phyloP scores from a whole-genome alignment of 768 basidiomycete genomes.

The Terana coerulea region DNA sequence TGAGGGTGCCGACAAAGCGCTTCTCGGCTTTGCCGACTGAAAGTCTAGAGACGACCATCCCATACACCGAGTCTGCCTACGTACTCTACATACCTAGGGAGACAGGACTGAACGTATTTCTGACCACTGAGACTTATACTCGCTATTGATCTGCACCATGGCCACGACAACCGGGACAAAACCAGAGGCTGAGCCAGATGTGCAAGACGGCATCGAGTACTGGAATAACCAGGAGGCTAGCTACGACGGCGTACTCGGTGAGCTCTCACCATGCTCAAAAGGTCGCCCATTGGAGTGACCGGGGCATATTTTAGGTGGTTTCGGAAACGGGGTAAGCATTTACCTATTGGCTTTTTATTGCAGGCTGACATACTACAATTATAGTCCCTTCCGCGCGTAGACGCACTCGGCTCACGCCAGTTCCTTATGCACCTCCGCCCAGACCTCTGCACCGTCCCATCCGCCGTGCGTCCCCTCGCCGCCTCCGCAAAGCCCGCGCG shows the following conservation, averaged over 20 bases:
- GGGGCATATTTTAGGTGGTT: constrained; percentile 37
- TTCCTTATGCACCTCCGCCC: constrained; percentile 83
- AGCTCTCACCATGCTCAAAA: constrained; percentile 15
- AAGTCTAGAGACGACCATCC: too few species aligned
- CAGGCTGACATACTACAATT: too few species aligned
- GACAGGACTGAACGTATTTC: background rate
- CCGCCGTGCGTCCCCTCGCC: constrained; percentile 56
- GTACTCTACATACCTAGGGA: background rate
- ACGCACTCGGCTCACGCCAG: constrained; percentile 85
- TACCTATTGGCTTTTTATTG: background rate
- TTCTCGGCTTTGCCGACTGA: too few species aligned
- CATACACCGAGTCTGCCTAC: too few species aligned
- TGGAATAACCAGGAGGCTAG: constrained; percentile 82
- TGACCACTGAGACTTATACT: background rate
- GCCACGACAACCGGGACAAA: background rate
- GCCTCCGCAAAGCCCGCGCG: constrained; percentile 23
- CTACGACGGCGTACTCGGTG: constrained; percentile 84
- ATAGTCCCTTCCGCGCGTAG: constrained; percentile 85
- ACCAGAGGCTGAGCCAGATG: constrained; percentile 43
- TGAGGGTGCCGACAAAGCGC: too few species aligned
- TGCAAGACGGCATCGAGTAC: constrained; percentile 79
- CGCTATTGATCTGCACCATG: constrained; percentile 1
- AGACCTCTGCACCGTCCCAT: constrained; percentile 71
- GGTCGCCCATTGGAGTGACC: constrained; percentile 2
- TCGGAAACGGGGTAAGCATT: constrained; percentile 47